phyloP scores from a whole-genome alignment of 495 filamentous ascomycete genomes.

The Aspergillus cavernicola region DNA sequence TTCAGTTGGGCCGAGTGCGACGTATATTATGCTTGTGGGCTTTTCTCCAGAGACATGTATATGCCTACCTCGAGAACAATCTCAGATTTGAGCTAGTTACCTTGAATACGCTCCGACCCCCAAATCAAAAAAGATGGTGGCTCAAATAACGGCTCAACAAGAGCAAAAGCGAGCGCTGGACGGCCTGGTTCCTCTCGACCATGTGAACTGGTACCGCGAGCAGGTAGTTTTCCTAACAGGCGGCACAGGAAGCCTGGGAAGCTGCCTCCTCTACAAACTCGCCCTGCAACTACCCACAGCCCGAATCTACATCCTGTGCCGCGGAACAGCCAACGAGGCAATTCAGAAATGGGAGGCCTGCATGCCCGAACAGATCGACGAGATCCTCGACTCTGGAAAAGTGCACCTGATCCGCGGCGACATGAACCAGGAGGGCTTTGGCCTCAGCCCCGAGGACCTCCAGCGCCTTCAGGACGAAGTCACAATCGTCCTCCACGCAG shows the following conservation, averaged over 20 bases:
- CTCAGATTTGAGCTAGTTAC: too few relatives aligned
- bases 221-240: slow-evolving; percentile 24
- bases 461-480: slow-evolving; percentile 6
- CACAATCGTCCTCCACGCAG: slow-evolving; percentile 15
- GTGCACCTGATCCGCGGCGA: slow-evolving; percentile 19
- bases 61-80: too few relatives aligned
- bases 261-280: slow-evolving; percentile 24
- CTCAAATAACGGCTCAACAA: too few relatives aligned
- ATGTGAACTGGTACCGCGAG: too few relatives aligned
- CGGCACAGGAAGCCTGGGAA: slow-evolving; percentile 20
- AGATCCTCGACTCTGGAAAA: slow-evolving; percentile 18
- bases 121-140: too few relatives aligned
- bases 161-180: too few relatives aligned
- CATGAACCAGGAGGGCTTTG: slow-evolving; percentile 11
- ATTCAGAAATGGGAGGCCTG: slow-evolving; percentile 14
- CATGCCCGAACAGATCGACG: slow-evolving; percentile 21
- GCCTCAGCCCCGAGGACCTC: slow-evolving; percentile 1
- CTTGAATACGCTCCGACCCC: too few relatives aligned
- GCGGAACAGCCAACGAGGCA: slow-evolving; percentile 9
- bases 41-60: too few relatives aligned
- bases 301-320: slow-evolving; percentile 18
- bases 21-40: too few relatives aligned
- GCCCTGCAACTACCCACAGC: slow-evolving; percentile 16
- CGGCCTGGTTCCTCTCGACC: too few relatives aligned
- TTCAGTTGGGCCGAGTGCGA: too few relatives aligned